phyloP scores from a whole-genome alignment of 2,329 filamentous ascomycete species.

The Claviceps citrina region DNA sequence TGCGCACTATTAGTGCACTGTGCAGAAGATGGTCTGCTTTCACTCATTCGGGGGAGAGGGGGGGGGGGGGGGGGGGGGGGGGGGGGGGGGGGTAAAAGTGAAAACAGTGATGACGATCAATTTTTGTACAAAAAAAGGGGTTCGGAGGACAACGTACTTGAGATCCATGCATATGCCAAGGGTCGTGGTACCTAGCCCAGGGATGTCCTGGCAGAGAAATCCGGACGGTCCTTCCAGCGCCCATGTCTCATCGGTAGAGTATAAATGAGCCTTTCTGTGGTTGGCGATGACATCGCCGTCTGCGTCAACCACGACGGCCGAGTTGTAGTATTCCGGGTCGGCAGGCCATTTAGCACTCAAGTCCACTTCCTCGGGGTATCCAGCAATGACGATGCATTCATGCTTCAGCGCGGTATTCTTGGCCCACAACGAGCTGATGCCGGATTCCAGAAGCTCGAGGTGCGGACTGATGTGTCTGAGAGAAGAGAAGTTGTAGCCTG shows the following conservation, averaged over 20 bases:
- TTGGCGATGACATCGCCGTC: constrained; percentile 47
- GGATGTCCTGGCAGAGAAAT: constrained; percentile 31
- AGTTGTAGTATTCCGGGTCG: constrained; percentile 39
- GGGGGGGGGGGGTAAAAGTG: no score
- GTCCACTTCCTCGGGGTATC: constrained; percentile 59
- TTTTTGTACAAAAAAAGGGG: no score
- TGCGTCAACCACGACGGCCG: constrained; percentile 34
- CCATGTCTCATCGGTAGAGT: constrained; percentile 46
- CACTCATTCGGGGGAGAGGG: no score
- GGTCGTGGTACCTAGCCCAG: constrained; percentile 33
- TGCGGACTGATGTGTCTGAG: constrained; percentile 50
- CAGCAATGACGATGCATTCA: constrained; percentile 52
- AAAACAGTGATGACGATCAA: no score
- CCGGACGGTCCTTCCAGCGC: constrained; percentile 37
- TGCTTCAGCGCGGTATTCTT: constrained; percentile 48
- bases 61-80: no score
- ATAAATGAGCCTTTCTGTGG: constrained; percentile 45
- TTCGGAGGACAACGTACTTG: constrained; percentile 30
- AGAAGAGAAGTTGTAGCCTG: constrained; percentile 65
- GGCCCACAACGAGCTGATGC: constrained; percentile 59
- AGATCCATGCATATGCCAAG: constrained; percentile 50
- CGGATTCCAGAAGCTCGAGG: constrained; percentile 50
- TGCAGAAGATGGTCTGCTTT: no score
- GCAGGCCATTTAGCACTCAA: constrained; percentile 33
- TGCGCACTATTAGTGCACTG: background rate